A percentile compares a stretch with the other conserved stretches of the same genome.
Evolutionary conservation across 2,329 filamentous ascomycete genomes (phyloP).

Genomic region (Hymenoscyphus repandus): DNA sequence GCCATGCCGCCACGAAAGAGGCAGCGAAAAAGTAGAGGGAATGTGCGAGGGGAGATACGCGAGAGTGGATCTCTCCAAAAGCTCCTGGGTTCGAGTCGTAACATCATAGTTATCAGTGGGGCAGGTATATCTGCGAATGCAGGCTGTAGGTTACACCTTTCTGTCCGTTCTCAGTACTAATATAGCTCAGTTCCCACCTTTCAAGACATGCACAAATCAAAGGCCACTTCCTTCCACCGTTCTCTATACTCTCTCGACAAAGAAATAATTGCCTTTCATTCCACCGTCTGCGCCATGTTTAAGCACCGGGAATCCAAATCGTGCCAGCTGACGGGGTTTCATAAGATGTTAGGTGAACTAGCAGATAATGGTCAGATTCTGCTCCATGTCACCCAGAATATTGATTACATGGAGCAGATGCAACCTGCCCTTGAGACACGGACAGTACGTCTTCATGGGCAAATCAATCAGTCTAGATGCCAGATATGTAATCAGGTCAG

Average conservation of each 20-base stretch:
- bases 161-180: slow-evolving; percentile 12
- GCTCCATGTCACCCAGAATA: slow-evolving; percentile 17
- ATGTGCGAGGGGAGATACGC: no score
- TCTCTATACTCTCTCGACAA: slow-evolving; percentile 18
- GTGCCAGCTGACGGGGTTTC: slow-evolving; percentile 12
- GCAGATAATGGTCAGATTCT: slow-evolving; percentile 13
- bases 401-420: slow-evolving; percentile 11
- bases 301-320: slow-evolving; percentile 12
- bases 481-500: no score
- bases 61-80: no score
- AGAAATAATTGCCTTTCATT: slow-evolving; percentile 16
- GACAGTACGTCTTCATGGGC: no score
- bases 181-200: slow-evolving; percentile 19
- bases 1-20: no score
- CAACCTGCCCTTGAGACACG: no score
- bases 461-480: no score
- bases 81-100: slow-evolving; percentile 21
- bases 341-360: slow-evolving; percentile 18
- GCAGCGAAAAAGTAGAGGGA: no score
- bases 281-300: slow-evolving; percentile 13
- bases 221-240: slow-evolving; percentile 17
- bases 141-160: slow-evolving; percentile 34
- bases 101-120: slow-evolving; percentile 20
- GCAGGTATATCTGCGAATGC: slow-evolving; percentile 17
- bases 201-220: slow-evolving; percentile 20